A percentile compares a stretch with the other conserved stretches of the same genome.
phyloP scores from a whole-genome alignment of 495 filamentous ascomycete genomes.

The Delitschia confertaspora region DNA sequence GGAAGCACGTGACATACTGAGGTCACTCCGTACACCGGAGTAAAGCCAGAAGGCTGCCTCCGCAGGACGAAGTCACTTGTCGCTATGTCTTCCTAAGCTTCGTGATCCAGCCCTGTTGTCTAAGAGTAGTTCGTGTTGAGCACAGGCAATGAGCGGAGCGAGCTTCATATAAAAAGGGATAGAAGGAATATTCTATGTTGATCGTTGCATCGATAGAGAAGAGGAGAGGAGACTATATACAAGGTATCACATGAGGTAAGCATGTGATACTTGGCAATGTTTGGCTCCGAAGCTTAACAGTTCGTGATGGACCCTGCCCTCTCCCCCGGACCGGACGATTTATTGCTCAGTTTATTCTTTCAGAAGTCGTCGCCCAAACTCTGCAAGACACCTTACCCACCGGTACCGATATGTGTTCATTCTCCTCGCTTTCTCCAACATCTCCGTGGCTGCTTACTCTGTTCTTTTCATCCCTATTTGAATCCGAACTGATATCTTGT shows the following conservation, averaged over 20 bases:
- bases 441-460: background rate
- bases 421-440: conserved; percentile 5
- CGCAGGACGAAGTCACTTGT: conserved; percentile 2
- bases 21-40: no score
- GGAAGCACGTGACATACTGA: no score
- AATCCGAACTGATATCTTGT: background rate
- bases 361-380: conserved; percentile 3
- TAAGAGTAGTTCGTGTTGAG: conserved; percentile 4
- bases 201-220: no score
- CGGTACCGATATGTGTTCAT: conserved; percentile 1
- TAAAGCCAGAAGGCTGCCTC: no score
- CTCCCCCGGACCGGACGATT: conserved; percentile 5
- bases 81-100: conserved; percentile 6
- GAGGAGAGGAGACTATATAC: no score
- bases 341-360: conserved; percentile 8
- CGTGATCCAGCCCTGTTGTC: conserved; percentile 2
- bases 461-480: background rate
- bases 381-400: conserved; percentile 2
- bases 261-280: no score
- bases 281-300: no score
- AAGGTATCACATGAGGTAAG: no score
- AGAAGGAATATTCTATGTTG: no score
- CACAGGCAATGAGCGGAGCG: no score
- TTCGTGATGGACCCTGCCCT: conserved; percentile 2
- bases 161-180: no score